Percentiles rank a stretch among this genome's conserved stretches.
Conservation (phyloP, 164 flowering plant species). For the Malania oleifera region DNA sequence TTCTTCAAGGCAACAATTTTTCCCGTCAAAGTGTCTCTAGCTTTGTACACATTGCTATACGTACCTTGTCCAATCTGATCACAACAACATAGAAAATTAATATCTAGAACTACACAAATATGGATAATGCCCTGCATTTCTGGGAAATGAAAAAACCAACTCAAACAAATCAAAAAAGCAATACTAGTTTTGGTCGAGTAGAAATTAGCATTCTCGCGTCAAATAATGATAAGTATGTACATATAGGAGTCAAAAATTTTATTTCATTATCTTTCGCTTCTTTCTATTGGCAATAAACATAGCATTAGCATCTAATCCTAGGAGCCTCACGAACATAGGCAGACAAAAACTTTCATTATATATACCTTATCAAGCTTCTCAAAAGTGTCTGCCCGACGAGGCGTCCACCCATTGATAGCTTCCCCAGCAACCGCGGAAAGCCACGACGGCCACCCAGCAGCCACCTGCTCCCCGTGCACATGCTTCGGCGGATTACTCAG, state of each 20-base stretch:
- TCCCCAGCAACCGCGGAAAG: conserved; percentile 61
- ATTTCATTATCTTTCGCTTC: no score
- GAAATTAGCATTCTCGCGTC: no score
- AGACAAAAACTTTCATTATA: not conserved
- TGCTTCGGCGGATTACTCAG: conserved; percentile 49
- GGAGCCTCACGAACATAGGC: not conserved
- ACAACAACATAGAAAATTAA: not conserved
- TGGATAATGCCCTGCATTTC: no score
- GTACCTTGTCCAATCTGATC: conserved; percentile 87
- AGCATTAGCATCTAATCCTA: not conserved
- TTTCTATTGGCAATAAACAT: conserved; percentile 9
- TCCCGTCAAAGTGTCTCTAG: conserved; percentile 63
- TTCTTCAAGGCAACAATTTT: conserved; percentile 71
- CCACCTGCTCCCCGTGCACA: conserved; percentile 59
- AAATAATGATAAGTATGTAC: not conserved
- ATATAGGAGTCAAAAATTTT: not conserved
- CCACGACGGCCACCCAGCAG: conserved; percentile 75
- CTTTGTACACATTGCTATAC: conserved; percentile 85
- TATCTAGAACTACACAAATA: not conserved
- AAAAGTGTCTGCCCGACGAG: conserved; percentile 56
- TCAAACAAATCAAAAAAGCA: not conserved
- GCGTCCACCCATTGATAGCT: conserved; percentile 65
- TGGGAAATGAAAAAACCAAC: not conserved
- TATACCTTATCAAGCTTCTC: conserved; percentile 63
- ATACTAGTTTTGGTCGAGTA: not conserved